Evolutionary conservation across 2,329 filamentous ascomycete species (phyloP).

Genomic region (Beauveria asiatica): DNA sequence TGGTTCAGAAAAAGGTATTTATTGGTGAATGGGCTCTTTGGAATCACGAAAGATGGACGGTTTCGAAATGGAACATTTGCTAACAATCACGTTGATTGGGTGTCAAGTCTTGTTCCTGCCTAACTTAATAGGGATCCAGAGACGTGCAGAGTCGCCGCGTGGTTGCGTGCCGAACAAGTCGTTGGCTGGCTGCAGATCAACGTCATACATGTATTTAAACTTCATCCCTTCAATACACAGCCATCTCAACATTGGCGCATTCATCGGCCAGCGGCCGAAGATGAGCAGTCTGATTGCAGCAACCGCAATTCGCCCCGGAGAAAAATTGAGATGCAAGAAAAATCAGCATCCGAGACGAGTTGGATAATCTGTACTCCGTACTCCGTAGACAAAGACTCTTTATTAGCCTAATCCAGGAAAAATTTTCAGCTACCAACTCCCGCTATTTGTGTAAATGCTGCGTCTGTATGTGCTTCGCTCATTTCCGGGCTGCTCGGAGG

Average conservation of each 20-base stretch:
- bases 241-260: background rate
- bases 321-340: too few relatives aligned
- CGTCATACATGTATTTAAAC: constrained; percentile 3
- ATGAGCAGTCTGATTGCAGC: background rate
- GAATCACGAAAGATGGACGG: background rate
- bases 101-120: background rate
- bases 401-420: too few relatives aligned
- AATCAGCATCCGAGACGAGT: too few relatives aligned
- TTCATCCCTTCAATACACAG: constrained; percentile 1
- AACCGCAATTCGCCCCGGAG: too few relatives aligned
- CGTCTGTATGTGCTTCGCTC: too few relatives aligned
- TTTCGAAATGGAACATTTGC: background rate
- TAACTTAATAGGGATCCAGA: background rate
- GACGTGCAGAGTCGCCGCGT: background rate
- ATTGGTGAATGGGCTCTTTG: background rate
- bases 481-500: too few relatives aligned
- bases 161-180: background rate
- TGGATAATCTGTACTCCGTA: too few relatives aligned
- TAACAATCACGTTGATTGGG: background rate
- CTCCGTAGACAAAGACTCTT: too few relatives aligned
- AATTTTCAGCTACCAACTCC: too few relatives aligned
- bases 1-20: background rate
- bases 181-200: background rate
- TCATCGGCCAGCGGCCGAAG: background rate
- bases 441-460: too few relatives aligned